Percentiles rank a stretch among this genome's conserved stretches.
phyloP scores from a whole-genome alignment of 2,329 filamentous ascomycete genomes.

The Rasamsonia emersonii region DNA sequence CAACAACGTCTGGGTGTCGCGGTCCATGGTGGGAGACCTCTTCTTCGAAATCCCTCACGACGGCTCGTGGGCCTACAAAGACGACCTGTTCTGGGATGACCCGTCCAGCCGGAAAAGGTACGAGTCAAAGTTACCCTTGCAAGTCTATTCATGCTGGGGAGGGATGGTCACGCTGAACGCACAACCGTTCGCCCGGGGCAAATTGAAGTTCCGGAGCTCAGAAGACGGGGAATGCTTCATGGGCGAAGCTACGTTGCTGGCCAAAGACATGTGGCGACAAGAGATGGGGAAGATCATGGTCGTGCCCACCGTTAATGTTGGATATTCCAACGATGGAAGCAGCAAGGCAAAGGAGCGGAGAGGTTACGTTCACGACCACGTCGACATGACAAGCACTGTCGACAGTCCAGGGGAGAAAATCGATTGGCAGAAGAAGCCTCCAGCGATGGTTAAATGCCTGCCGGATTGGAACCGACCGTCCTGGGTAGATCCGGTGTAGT shows the following conservation, averaged over 20 bases:
- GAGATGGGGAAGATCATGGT: slow-evolving; percentile 48
- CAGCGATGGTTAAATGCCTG: slow-evolving; percentile 15
- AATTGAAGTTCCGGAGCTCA: slow-evolving; percentile 38
- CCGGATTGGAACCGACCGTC: slow-evolving; percentile 5
- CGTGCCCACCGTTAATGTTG: slow-evolving; percentile 48
- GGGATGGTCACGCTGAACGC: slow-evolving; percentile 45
- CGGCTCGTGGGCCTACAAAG: slow-evolving; percentile 42
- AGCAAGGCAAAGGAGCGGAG: slow-evolving; percentile 42
- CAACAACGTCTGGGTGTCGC: slow-evolving; percentile 51
- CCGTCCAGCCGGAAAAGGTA: slow-evolving; percentile 26
- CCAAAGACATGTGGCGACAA: slow-evolving; percentile 48
- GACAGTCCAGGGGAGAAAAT: slow-evolving; percentile 9
- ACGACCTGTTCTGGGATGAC: slow-evolving; percentile 48
- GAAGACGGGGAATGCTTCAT: slow-evolving; percentile 41
- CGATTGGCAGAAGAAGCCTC: slow-evolving; percentile 14
- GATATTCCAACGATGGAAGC: slow-evolving; percentile 42
- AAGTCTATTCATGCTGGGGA: slow-evolving; percentile 56
- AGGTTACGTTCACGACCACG: slow-evolving; percentile 35
- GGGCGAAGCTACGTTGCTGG: slow-evolving; percentile 49
- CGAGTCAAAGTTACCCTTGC: slow-evolving; percentile 39
- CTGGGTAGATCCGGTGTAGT: slow-evolving; percentile 7
- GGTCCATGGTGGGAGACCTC: slow-evolving; percentile 44
- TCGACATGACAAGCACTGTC: too few relatives aligned
- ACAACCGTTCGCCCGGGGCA: slow-evolving; percentile 36
- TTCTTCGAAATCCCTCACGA: slow-evolving; percentile 48